Evolutionary conservation across 306 rosid species (phyloP).

Genomic region (Cyclanthera cordifolia): DNA sequence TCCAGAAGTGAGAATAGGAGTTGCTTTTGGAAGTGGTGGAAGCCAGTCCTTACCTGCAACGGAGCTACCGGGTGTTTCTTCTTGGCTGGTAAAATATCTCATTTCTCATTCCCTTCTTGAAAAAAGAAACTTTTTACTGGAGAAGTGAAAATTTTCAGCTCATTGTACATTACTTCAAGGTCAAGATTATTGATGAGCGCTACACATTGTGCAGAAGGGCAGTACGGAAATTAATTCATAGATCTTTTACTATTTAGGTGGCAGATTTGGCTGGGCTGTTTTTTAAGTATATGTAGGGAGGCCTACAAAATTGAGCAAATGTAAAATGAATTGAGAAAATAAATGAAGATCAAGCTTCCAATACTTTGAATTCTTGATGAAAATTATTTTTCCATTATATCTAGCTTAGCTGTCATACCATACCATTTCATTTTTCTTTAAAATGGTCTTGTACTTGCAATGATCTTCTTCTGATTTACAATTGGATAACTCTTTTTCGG

Average conservation of each 20-base stretch:
- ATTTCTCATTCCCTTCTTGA: neutral
- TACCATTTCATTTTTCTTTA: neutral
- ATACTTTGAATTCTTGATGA: neutral
- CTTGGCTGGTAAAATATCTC: constrained; percentile 66
- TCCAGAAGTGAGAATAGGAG: constrained; percentile 87
- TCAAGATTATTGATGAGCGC: neutral
- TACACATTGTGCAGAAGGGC: neutral
- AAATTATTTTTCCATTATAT: neutral
- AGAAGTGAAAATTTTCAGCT: neutral
- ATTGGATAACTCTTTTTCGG: neutral
- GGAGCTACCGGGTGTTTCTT: constrained; percentile 83
- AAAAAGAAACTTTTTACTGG: neutral
- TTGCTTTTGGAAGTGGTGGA: constrained; percentile 97
- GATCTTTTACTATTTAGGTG: neutral
- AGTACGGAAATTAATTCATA: neutral
- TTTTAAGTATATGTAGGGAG: neutral
- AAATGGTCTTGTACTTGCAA: constrained; percentile 1
- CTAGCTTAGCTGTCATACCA: neutral
- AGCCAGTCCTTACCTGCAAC: constrained; percentile 95
- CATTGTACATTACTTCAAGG: neutral
- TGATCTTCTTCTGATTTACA: neutral
- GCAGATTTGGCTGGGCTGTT: neutral
- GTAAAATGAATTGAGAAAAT: neutral
- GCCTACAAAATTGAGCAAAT: neutral
- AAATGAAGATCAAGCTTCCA: neutral